phyloP scores from a whole-genome alignment of 495 filamentous ascomycete genomes.

The Aspergillus nanangensis region DNA sequence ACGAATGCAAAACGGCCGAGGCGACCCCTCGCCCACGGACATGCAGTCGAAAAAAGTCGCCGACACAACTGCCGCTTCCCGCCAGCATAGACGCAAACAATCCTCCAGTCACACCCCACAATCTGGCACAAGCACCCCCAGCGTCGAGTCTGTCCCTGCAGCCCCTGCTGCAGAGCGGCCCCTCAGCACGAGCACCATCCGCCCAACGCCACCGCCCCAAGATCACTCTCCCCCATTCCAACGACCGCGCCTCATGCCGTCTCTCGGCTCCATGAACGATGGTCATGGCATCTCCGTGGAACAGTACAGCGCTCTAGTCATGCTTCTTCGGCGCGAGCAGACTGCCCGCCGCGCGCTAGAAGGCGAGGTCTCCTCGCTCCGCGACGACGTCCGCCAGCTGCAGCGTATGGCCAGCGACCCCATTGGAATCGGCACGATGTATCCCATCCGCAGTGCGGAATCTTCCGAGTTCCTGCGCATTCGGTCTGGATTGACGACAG shows the following conservation, averaged over 20 bases:
- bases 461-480: constrained; percentile 33
- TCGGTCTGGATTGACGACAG: constrained; percentile 2
- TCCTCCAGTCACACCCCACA: constrained; percentile 17
- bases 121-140: constrained; percentile 6
- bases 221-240: background rate
- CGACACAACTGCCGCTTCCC: constrained; percentile 6
- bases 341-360: constrained; percentile 50
- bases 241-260: constrained; percentile 9
- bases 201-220: constrained; percentile 17
- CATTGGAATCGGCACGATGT: constrained; percentile 31
- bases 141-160: constrained; percentile 2
- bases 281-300: constrained; percentile 45
- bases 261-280: constrained; percentile 28
- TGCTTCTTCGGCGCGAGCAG: constrained; percentile 53
- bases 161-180: constrained; percentile 30
- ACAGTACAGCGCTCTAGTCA: constrained; percentile 52
- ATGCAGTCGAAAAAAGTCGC: background rate
- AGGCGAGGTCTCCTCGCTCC: constrained; percentile 44
- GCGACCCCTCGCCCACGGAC: constrained; percentile 13
- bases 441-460: constrained; percentile 31
- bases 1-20: constrained; percentile 38
- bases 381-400: constrained; percentile 46
- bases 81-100: constrained; percentile 20
- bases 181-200: constrained; percentile 37
- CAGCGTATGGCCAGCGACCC: constrained; percentile 30